These are phyloP conservation scores for Naganishia sp. DNA, from an alignment of 1,284 basidiomycete species.

Conservation along the genomic window DNA sequence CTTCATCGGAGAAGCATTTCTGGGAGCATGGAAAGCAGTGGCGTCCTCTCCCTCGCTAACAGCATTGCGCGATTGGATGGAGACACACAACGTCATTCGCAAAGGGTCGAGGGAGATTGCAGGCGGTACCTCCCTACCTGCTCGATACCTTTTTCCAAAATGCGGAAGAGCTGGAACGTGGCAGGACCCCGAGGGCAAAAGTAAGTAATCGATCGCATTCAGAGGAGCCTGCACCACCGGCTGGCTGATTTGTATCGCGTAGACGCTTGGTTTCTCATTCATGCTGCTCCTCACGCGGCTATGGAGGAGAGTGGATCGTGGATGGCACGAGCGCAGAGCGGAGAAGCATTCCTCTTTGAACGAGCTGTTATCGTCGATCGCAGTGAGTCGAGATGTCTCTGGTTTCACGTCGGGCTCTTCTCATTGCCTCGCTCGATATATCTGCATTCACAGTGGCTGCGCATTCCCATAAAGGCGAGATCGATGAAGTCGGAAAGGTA, in stretches of 20 bases:
- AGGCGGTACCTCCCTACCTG: conserved; percentile 4
- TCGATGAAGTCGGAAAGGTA: conserved; percentile 46
- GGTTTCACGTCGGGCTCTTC: neutral
- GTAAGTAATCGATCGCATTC: neutral
- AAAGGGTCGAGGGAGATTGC: neutral
- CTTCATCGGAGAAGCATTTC: conserved; percentile 27
- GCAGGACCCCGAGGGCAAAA: conserved; percentile 14
- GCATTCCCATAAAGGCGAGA: conserved; percentile 42
- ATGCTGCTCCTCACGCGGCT: conserved; percentile 40
- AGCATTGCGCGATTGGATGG: neutral
- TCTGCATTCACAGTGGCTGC: conserved; percentile 40
- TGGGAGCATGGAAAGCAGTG: conserved; percentile 28
- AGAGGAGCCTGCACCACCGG: too few relatives aligned
- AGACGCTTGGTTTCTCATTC: conserved; percentile 48
- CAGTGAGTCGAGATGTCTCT: conserved; percentile 36
- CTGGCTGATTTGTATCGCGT: neutral
- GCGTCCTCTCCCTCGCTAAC: conserved; percentile 8
- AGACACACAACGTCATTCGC: neutral
- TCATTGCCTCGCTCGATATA: neutral
- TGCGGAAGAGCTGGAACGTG: conserved; percentile 22
- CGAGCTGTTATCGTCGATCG: conserved; percentile 50
- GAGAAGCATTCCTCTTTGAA: conserved; percentile 45
- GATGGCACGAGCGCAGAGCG: conserved; percentile 39
- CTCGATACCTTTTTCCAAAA: conserved; percentile 27
- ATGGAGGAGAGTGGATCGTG: conserved; percentile 46